phyloP scores from a whole-genome alignment of 2,329 filamentous ascomycete genomes.

The Aspergillus pseudoglaucus region DNA sequence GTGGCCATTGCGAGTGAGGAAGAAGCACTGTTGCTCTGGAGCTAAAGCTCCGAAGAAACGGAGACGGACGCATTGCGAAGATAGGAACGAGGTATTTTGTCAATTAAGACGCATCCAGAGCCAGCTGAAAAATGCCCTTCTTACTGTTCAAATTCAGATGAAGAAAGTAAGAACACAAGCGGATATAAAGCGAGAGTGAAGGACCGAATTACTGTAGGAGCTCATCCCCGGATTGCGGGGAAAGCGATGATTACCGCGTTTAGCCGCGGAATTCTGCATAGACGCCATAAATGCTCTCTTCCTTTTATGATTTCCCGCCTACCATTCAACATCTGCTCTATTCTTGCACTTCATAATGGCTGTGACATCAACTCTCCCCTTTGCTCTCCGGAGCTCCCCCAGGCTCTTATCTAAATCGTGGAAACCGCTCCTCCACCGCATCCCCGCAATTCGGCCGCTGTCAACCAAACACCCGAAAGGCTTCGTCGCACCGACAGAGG shows the following conservation, averaged over 20 bases:
- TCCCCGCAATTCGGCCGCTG: constrained; percentile 35
- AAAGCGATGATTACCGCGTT: constrained; percentile 40
- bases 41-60: constrained; percentile 32
- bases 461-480: constrained; percentile 64
- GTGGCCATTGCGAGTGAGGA: constrained; percentile 17
- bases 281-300: neutral
- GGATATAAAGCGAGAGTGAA: constrained; percentile 9
- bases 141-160: neutral
- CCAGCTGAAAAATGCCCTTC: neutral
- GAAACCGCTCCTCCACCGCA: constrained; percentile 22
- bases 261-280: constrained; percentile 28
- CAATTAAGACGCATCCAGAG: neutral
- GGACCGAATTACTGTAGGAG: constrained; percentile 2
- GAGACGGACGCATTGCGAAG: constrained; percentile 34
- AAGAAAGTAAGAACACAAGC: neutral
- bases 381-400: constrained; percentile 27
- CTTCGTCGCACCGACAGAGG: constrained; percentile 59
- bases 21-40: constrained; percentile 16
- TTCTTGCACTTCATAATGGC: constrained; percentile 22
- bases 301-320: constrained; percentile 2
- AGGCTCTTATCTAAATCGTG: constrained; percentile 20
- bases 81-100: constrained; percentile 4
- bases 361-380: constrained; percentile 22
- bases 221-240: constrained; percentile 7
- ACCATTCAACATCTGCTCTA: neutral